Conservation (phyloP, 192 early-diverging fungal species). For the Backusella psychrophila region DNA sequence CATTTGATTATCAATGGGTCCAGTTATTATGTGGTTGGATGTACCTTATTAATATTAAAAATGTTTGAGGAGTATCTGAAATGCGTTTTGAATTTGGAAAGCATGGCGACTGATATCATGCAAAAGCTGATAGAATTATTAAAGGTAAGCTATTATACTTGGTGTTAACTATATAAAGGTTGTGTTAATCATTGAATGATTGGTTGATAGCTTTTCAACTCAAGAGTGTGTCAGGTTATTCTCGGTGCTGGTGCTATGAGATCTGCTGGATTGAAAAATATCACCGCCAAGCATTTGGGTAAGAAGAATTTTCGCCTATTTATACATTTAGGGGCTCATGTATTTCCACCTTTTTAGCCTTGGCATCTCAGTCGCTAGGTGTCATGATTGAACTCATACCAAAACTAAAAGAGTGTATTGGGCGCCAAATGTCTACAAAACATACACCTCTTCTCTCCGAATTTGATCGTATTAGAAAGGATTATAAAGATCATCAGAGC, state of each 20-base stretch:
- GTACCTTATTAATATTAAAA: constrained; percentile 86
- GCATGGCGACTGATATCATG: constrained; percentile 80
- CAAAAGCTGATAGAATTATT: constrained; percentile 86
- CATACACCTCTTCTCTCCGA: constrained; percentile 82
- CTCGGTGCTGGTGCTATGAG: constrained; percentile 95
- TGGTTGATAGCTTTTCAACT: constrained; percentile 83
- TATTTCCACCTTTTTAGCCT: constrained; percentile 44
- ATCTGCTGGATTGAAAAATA: constrained; percentile 96
- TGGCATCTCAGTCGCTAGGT: constrained; percentile 92
- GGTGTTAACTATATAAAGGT: not conserved
- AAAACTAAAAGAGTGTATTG: constrained; percentile 72
- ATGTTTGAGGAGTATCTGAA: constrained; percentile 91
- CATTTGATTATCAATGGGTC: constrained; percentile 73
- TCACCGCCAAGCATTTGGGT: constrained; percentile 95
- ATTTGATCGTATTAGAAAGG: constrained; percentile 82
- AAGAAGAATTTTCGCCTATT: constrained; percentile 3
- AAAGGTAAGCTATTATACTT: constrained; percentile 50
- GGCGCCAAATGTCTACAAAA: constrained; percentile 67
- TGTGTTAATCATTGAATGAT: not conserved
- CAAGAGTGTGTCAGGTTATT: constrained; percentile 93
- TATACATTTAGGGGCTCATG: not conserved
- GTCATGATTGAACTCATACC: constrained; percentile 88
- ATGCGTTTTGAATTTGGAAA: constrained; percentile 77
- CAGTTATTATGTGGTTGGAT: constrained; percentile 86
- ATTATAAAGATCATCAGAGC: constrained; percentile 88